Conservation (phyloP, 2,329 filamentous ascomycete genomes). For the Cryphonectria radicalis region DNA sequence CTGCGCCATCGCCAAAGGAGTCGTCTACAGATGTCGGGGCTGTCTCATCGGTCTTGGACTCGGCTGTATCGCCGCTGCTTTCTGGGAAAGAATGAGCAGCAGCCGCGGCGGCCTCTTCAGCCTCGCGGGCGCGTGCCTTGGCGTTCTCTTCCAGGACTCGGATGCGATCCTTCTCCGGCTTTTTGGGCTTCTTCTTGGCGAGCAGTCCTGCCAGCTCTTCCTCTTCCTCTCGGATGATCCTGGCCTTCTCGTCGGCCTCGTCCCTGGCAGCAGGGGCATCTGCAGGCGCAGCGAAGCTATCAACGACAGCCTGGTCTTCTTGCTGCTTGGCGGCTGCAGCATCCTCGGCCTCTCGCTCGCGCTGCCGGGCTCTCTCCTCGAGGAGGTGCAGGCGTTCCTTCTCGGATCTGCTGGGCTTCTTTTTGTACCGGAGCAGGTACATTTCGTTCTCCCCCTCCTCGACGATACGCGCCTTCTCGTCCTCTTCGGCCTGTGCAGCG, state of each 20-base stretch:
- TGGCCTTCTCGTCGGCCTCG: constrained; percentile 25
- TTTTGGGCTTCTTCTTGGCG: constrained; percentile 22
- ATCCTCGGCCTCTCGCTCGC: constrained; percentile 16
- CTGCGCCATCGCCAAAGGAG: constrained; percentile 1
- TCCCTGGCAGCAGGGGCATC: constrained; percentile 10
- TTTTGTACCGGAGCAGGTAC: constrained; percentile 11
- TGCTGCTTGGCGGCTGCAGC: constrained; percentile 12
- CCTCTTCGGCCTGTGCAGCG: constrained; percentile 33
- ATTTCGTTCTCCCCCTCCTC: constrained; percentile 27
- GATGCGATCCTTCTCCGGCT: constrained; percentile 21
- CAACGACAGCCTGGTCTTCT: constrained; percentile 1
- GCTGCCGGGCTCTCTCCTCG: constrained; percentile 22
- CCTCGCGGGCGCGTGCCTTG: constrained; percentile 21
- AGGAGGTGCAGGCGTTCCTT: constrained; percentile 21
- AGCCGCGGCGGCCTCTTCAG: constrained; percentile 18
- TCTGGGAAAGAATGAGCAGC: constrained; percentile 7
- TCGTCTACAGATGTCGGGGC: constrained; percentile 20
- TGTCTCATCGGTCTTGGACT: constrained; percentile 21
- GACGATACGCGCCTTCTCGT: constrained; percentile 28
- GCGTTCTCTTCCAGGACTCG: constrained; percentile 20
- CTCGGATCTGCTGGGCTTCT: constrained; percentile 22
- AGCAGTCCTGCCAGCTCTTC: constrained; percentile 24
- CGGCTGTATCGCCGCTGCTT: not conserved
- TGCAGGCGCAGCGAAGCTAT: not conserved
- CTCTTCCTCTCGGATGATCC: constrained; percentile 22